A percentile compares a stretch with the other conserved stretches of the same genome.
Evolutionary conservation across 2,329 filamentous ascomycete genomes (phyloP).

Genomic region (Ophiocordyceps camponoti-saundersi): DNA sequence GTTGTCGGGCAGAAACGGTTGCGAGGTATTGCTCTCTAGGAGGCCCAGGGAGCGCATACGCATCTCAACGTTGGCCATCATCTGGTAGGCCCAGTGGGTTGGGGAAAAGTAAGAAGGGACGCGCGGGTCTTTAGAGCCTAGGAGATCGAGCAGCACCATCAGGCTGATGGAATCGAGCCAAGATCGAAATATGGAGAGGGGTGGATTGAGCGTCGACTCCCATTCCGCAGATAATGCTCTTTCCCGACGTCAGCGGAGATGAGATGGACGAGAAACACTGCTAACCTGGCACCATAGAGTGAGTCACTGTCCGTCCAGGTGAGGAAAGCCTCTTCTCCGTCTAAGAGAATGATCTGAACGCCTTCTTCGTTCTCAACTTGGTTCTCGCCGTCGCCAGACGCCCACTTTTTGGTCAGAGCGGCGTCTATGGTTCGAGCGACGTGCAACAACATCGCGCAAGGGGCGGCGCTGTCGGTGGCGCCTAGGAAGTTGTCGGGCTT

Average conservation of each 20-base stretch:
- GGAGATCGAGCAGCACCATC: slow-evolving; percentile 80
- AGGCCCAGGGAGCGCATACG: slow-evolving; percentile 51
- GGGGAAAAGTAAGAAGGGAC: slow-evolving; percentile 78
- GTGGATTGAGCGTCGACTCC: slow-evolving; percentile 53
- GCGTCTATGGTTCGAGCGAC: slow-evolving; percentile 64
- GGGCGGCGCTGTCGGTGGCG: slow-evolving; percentile 82
- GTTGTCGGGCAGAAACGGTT: slow-evolving; percentile 47
- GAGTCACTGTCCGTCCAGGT: slow-evolving; percentile 69
- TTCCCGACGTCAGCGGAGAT: not conserved
- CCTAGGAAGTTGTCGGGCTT: slow-evolving; percentile 76
- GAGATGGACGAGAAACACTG: not conserved
- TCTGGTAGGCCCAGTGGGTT: slow-evolving; percentile 85
- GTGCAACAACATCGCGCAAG: slow-evolving; percentile 87
- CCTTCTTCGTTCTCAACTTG: slow-evolving; percentile 33
- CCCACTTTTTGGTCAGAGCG: slow-evolving; percentile 70
- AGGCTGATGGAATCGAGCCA: slow-evolving; percentile 66
- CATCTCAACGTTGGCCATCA: slow-evolving; percentile 56
- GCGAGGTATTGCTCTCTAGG: slow-evolving; percentile 39
- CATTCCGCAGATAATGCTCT: slow-evolving; percentile 64
- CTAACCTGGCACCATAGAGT: slow-evolving; percentile 69
- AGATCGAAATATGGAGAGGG: slow-evolving; percentile 57
- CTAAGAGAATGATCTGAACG: slow-evolving; percentile 75
- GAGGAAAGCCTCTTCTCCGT: slow-evolving; percentile 86
- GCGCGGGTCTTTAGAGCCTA: slow-evolving; percentile 50
- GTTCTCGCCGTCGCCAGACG: slow-evolving; percentile 43